Conservation (phyloP, 495 filamentous ascomycete species). For the Annulohypoxylon maeteangense region DNA sequence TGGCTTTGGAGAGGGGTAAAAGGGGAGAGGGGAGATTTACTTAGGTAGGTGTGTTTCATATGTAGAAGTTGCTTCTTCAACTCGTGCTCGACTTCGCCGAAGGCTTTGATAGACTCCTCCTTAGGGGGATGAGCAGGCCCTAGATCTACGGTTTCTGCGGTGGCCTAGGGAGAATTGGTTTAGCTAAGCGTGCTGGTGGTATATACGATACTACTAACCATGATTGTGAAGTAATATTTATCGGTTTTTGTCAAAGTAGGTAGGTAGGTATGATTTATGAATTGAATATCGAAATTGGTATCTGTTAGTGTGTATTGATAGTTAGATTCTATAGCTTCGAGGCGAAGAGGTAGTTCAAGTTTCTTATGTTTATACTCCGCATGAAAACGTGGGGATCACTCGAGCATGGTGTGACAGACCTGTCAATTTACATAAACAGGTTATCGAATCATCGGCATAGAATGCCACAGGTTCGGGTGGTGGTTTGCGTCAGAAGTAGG, state of each 20-base stretch:
- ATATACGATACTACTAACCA: constrained; percentile 31
- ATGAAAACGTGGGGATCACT: constrained; percentile 25
- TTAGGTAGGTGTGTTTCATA: constrained; percentile 56
- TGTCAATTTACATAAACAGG: constrained; percentile 14
- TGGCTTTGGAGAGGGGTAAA: neutral
- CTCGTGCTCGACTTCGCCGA: constrained; percentile 58
- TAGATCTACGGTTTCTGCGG: constrained; percentile 62
- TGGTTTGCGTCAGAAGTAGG: constrained; percentile 24
- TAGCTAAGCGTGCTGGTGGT: neutral
- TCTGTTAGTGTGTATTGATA: neutral
- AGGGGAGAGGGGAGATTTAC: constrained; percentile 29
- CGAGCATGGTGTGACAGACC: constrained; percentile 29
- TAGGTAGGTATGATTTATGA: neutral
- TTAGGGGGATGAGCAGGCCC: constrained; percentile 60
- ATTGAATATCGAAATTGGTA: neutral
- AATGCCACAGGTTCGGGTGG: constrained; percentile 15
- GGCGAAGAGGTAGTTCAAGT: constrained; percentile 2
- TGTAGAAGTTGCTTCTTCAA: constrained; percentile 63
- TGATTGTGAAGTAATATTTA: constrained; percentile 10
- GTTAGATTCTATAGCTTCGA: neutral
- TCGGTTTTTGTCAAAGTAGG: neutral
- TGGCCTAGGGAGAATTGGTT: constrained; percentile 54
- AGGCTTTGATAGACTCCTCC: constrained; percentile 62
- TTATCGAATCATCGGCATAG: constrained; percentile 21
- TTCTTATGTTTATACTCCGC: constrained; percentile 26